These are phyloP conservation scores for Helianthus tuberosus DNA, from an alignment of 129 eudicot genomes.

Conservation along the genomic window DNA sequence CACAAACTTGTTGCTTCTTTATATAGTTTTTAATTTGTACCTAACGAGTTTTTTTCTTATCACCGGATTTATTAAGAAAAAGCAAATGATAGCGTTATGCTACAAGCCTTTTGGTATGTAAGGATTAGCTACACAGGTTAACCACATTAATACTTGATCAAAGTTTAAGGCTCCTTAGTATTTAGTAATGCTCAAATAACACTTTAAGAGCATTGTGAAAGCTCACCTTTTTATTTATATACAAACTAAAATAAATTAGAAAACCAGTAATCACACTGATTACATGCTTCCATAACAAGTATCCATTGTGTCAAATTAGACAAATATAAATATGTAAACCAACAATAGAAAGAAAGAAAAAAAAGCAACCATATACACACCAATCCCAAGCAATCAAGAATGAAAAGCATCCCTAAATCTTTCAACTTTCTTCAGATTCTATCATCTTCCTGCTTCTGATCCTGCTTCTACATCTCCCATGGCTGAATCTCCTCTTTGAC, in stretches of 20 bases:
- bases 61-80: too few relatives aligned
- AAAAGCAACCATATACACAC: constrained; percentile 35
- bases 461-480: constrained; percentile 46
- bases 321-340: constrained; percentile 9
- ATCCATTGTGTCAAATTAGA: constrained; percentile 19
- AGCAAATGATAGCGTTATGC: too few relatives aligned
- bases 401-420: constrained; percentile 12
- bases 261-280: neutral
- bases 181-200: neutral
- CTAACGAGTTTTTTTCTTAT: too few relatives aligned
- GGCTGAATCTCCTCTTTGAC: constrained; percentile 28
- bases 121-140: too few relatives aligned
- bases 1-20: too few relatives aligned
- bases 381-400: constrained; percentile 30
- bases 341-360: constrained; percentile 18
- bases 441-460: constrained; percentile 32
- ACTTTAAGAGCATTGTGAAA: neutral
- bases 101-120: too few relatives aligned
- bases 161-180: too few relatives aligned
- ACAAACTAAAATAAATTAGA: neutral
- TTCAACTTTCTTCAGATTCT: constrained; percentile 18
- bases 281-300: constrained; percentile 7
- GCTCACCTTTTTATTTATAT: neutral
- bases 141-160: too few relatives aligned
- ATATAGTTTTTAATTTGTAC: too few relatives aligned